A percentile compares a stretch with the other conserved stretches of the same genome.
Evolutionary conservation across 768 basidiomycete species (phyloP).

Genomic region (Chalciporus chontae): DNA sequence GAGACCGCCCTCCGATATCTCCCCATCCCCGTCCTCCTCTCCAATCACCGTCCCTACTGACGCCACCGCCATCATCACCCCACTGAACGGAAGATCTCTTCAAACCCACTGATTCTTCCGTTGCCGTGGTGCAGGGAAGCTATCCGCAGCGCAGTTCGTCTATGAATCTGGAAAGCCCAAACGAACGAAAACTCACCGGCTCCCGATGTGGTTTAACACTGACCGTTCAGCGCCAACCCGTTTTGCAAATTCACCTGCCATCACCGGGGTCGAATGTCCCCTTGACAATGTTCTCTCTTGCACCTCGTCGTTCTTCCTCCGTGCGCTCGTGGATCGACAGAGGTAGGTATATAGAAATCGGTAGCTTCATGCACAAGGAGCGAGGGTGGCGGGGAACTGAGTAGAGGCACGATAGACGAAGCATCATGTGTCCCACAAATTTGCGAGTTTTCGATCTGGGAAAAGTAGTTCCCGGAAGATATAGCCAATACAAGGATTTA

Average conservation of each 20-base stretch:
- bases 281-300: constrained; percentile 51
- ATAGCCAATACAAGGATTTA: constrained; percentile 80
- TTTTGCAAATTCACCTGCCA: constrained; percentile 76
- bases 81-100: background rate
- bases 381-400: constrained; percentile 45
- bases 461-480: constrained; percentile 56
- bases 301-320: constrained; percentile 40
- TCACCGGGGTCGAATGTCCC: constrained; percentile 76
- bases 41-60: background rate
- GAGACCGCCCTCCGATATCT: background rate
- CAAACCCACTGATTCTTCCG: constrained; percentile 15
- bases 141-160: constrained; percentile 16
- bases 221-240: constrained; percentile 54
- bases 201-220: constrained; percentile 76
- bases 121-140: constrained; percentile 52
- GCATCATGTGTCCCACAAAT: constrained; percentile 81
- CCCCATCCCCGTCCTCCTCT: constrained; percentile 39
- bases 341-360: constrained; percentile 61
- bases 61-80: background rate
- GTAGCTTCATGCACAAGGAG: constrained; percentile 88
- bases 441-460: constrained; percentile 59
- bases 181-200: constrained; percentile 41
- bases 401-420: constrained; percentile 54
- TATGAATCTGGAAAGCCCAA: background rate
- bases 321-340: constrained; percentile 50